Percentiles rank a stretch among this genome's conserved stretches.
These are phyloP conservation scores for Hypholoma fasciculare DNA, from an alignment of 768 basidiomycete species.

Conservation along the genomic window DNA sequence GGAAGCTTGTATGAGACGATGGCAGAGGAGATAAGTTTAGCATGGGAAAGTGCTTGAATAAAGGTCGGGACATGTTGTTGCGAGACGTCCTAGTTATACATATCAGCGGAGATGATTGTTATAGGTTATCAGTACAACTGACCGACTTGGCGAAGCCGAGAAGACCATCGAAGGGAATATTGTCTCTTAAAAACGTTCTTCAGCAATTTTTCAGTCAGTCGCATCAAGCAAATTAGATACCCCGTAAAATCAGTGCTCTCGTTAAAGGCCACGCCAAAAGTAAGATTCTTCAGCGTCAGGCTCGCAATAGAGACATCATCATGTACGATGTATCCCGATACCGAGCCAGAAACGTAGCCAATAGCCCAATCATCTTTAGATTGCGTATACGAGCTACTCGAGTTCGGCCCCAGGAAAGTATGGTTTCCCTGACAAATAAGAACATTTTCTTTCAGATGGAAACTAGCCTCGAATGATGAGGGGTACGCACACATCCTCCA, in stretches of 20 bases:
- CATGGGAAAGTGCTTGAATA: conserved; percentile 6
- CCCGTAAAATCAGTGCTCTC: conserved; percentile 57
- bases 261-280: conserved; percentile 59
- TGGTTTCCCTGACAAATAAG: conserved; percentile 31
- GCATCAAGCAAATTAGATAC: conserved; percentile 20
- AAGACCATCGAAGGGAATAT: conserved; percentile 55
- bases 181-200: conserved; percentile 18
- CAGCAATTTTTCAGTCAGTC: background rate
- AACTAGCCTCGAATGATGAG: background rate
- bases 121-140: background rate
- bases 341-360: conserved; percentile 53
- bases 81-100: conserved; percentile 5
- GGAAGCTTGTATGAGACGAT: conserved; percentile 13
- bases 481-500: conserved; percentile 27
- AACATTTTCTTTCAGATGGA: background rate
- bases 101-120: background rate
- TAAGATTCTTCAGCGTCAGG: conserved; percentile 48
- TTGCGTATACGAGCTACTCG: conserved; percentile 58
- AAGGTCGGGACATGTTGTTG: conserved; percentile 9
- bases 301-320: conserved; percentile 63
- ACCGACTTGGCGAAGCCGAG: conserved; percentile 39
- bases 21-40: conserved; percentile 6
- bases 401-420: conserved; percentile 51
- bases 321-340: conserved; percentile 53
- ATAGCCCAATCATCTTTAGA: conserved; percentile 49